Percentiles rank a stretch among this genome's conserved stretches.
These are phyloP conservation scores for Camellia lanceoleosa DNA, from an alignment of 148 eudicot genomes.

Conservation along the genomic window DNA sequence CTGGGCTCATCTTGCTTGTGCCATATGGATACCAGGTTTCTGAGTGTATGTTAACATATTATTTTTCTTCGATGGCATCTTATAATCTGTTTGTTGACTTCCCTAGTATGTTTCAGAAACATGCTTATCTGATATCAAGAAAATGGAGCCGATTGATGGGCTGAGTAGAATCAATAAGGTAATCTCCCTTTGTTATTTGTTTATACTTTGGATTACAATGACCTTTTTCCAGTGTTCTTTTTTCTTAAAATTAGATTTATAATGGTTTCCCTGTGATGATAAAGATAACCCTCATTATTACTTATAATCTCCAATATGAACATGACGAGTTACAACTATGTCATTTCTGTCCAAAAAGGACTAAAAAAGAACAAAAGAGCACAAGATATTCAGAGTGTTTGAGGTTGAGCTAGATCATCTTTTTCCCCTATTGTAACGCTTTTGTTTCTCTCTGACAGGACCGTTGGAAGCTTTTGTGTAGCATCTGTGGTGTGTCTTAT, in stretches of 20 bases:
- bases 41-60: constrained; percentile 13
- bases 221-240: not conserved
- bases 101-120: constrained; percentile 60
- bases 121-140: constrained; percentile 86
- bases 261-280: not conserved
- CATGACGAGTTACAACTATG: not conserved
- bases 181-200: constrained; percentile 3
- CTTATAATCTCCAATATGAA: not conserved
- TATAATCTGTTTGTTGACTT: constrained; percentile 20
- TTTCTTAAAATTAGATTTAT: not conserved
- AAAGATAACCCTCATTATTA: not conserved
- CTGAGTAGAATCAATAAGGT: constrained; percentile 80
- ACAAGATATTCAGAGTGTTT: not conserved
- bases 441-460: constrained; percentile 42
- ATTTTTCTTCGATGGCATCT: constrained; percentile 5
- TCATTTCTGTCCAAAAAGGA: not conserved
- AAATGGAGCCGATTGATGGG: constrained; percentile 98
- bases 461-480: constrained; percentile 94
- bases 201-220: not conserved
- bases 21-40: constrained; percentile 99
- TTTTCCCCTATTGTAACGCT: not conserved
- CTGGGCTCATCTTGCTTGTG: constrained; percentile 99
- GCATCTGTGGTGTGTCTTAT: constrained; percentile 87
- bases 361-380: not conserved
- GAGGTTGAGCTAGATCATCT: constrained; percentile 2